phyloP scores from a whole-genome alignment of 352 stramenopile species.

The Pythium brachiatum region DNA sequence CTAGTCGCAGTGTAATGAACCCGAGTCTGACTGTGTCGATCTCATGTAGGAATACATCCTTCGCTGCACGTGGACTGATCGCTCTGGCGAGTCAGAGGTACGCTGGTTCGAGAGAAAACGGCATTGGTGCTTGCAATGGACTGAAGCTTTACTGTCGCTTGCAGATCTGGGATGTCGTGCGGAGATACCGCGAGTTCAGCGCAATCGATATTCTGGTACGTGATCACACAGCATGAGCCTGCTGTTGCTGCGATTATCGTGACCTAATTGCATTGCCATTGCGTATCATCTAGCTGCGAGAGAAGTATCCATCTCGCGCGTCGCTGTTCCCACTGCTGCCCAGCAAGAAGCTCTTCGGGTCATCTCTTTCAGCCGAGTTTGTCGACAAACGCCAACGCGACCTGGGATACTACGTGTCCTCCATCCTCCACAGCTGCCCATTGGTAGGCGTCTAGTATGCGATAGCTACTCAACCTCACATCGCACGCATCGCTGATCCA shows the following conservation, averaged over 20 bases:
- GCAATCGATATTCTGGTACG: slow-evolving; percentile 81
- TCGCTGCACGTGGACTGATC: slow-evolving; percentile 63
- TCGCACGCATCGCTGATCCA: no score
- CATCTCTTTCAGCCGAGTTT: slow-evolving; percentile 80
- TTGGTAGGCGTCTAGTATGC: slow-evolving; percentile 49
- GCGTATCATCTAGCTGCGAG: slow-evolving; percentile 45
- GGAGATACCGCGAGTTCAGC: slow-evolving; percentile 83
- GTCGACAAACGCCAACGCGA: slow-evolving; percentile 86
- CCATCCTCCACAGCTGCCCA: slow-evolving; percentile 77
- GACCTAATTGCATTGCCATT: background rate
- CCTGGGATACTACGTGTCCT: slow-evolving; percentile 85
- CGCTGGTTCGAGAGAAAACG: background rate
- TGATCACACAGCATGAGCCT: background rate
- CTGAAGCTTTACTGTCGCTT: background rate
- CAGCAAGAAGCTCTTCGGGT: slow-evolving; percentile 88
- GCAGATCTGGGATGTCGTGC: slow-evolving; percentile 81
- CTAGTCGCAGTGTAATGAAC: background rate
- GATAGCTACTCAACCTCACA: no score
- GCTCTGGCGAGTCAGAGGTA: slow-evolving; percentile 20
- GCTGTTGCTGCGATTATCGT: background rate
- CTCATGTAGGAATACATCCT: slow-evolving; percentile 72
- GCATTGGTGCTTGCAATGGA: background rate
- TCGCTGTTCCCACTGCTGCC: slow-evolving; percentile 72
- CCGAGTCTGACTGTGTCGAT: background rate
- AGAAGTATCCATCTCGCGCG: slow-evolving; percentile 81